These are phyloP conservation scores for Penicillium fuscoglaucum DNA, from an alignment of 2,329 filamentous ascomycete species.

Conservation along the genomic window DNA sequence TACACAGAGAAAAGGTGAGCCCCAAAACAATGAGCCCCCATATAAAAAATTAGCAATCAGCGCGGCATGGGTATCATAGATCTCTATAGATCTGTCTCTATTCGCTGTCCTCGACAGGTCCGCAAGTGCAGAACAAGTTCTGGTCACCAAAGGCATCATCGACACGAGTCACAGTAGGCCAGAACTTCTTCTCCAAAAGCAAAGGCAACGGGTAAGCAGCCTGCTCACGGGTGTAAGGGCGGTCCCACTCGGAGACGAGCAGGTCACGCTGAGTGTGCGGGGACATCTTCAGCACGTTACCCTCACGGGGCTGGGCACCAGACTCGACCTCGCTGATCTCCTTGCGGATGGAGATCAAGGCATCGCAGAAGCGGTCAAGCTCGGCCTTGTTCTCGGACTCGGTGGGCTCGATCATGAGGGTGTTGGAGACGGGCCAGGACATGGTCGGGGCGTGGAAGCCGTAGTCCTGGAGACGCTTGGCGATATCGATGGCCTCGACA, in stretches of 20 bases:
- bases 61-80: constrained; percentile 40
- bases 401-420: constrained; percentile 96
- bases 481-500: constrained; percentile 89
- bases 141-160: constrained; percentile 90
- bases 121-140: constrained; percentile 94
- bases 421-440: constrained; percentile 93
- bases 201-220: constrained; percentile 84
- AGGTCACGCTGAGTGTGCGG: constrained; percentile 85
- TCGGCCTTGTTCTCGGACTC: constrained; percentile 91
- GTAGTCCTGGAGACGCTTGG: constrained; percentile 95
- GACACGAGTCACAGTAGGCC: constrained; percentile 81
- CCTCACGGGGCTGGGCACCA: constrained; percentile 70
- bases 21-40: constrained; percentile 13
- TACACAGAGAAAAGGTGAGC: constrained; percentile 18
- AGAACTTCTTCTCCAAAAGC: constrained; percentile 95
- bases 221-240: constrained; percentile 76
- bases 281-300: constrained; percentile 84
- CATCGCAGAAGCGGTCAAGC: constrained; percentile 89
- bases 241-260: constrained; percentile 72
- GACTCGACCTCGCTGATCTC: constrained; percentile 85
- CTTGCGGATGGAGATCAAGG: constrained; percentile 78
- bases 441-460: constrained; percentile 97
- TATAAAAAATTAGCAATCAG: constrained; percentile 9
- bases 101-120: constrained; percentile 67
- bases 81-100: constrained; percentile 25